Base-by-base conservation (phyloP, 1,284 basidiomycete genomes). In the Heterobasidion annosum region DNA sequence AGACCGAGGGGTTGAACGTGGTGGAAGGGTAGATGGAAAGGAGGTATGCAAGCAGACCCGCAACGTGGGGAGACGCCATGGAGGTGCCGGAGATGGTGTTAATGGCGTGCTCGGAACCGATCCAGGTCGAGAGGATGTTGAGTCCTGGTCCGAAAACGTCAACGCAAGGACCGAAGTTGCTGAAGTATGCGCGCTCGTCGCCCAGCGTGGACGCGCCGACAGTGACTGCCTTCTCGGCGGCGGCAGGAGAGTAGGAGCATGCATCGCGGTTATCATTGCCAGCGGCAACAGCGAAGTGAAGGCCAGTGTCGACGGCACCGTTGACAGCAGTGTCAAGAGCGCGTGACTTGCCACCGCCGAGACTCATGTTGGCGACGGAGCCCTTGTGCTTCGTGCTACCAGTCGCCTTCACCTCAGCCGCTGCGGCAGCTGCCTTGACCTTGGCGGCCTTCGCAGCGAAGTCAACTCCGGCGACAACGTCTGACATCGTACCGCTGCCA, bases 351-450 rank as follows among this genome's bases (percentile, higher is more conserved):
- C 92, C 92, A 66, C 96, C 96, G 61, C 96, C 96, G 54, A 99
- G 86, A 67, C 88, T 92, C 96, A 99, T 98, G 80, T 96, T 98
- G 58, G 91, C 93, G 61, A 98, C 95, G 43, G 94, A 96, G 42
- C 96, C 96, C 77, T 94, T 95, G 64, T 71, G 68, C 50, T 61
- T 63, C 15, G 70, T 68, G 66, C 65, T 68, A 54, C 70, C 70
- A 1, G 78, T 80, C 52, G 68, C 73, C 55, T 73, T 78, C 62
- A 82, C 68, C 70, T 93, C 86, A 13, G 78, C 77, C 18, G 73
- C 75, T 45, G 90, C 85, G 19, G 77, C 77, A 34, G 68, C 70
- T 2, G 79, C 79, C 67, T 82, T 85, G 10, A 59, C 56, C 51
- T 71, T 68, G 33, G 94, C 91, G 25, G 79, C 66, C 48, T 77